Evolutionary conservation across 257 asterid species (phyloP).

Genomic region (Pogostemon cablin): DNA sequence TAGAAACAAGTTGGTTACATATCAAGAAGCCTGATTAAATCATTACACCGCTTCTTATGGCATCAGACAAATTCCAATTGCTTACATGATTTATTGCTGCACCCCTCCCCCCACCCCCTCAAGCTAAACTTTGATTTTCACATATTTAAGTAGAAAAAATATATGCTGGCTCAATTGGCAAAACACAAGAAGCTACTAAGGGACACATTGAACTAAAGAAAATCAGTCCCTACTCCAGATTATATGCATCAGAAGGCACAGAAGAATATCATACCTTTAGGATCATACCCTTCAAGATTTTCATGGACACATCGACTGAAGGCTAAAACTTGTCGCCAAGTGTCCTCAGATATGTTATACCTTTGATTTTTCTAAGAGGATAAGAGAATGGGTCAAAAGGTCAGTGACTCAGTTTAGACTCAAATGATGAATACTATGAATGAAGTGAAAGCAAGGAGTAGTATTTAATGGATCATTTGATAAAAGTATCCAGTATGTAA

Average conservation of each 20-base stretch:
- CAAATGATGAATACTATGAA: background rate
- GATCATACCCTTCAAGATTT: constrained; percentile 94
- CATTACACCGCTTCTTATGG: background rate
- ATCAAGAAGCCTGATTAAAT: background rate
- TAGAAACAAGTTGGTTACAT: background rate
- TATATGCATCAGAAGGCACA: constrained; percentile 23
- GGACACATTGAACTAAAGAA: background rate
- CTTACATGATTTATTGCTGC: constrained; percentile 2
- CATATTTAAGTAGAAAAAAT: constrained; percentile 5
- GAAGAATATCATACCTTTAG: constrained; percentile 68
- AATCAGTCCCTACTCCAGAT: constrained; percentile 13
- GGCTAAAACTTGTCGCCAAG: constrained; percentile 92
- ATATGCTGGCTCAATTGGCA: background rate
- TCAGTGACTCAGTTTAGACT: constrained; percentile 1
- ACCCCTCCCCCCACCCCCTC: constrained; percentile 1
- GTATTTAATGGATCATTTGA: background rate
- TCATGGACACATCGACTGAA: constrained; percentile 94
- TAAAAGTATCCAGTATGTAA: background rate
- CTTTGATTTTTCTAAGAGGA: constrained; percentile 72
- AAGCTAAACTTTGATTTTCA: background rate
- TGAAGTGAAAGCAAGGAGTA: constrained; percentile 1
- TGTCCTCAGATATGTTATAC: constrained; percentile 92
- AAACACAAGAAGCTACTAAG: constrained; percentile 10
- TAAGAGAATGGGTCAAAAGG: constrained; percentile 9
- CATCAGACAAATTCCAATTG: constrained; percentile 12